Base-by-base conservation (phyloP, 2,329 filamentous ascomycete species). In the Tothia fuscella region DNA sequence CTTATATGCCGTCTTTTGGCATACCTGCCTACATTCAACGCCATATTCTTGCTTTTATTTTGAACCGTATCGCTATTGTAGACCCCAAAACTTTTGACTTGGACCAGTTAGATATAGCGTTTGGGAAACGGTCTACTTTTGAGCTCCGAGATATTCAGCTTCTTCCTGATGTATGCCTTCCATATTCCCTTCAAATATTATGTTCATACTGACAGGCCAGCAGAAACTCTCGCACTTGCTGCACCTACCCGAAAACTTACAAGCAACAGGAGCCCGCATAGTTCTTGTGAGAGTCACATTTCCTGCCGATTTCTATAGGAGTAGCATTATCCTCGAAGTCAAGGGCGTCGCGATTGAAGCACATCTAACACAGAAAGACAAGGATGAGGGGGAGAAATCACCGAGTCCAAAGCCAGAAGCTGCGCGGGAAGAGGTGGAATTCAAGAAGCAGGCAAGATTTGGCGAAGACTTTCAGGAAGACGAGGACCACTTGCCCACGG, bases 71-170 rank as follows among this genome's bases (percentile, higher is more conserved):
- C n/a, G 25, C 26, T n/a, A 71, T 95, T 42, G 75, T 98, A 46
- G 91, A 96, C 55, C 82, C 85, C 44, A 82, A 93, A 56, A 80
- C 82, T 10, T 67, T 95, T 50, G 83, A 95, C 54, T 72, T 91
- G 47, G 86, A 91, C 49, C 85, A 86, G 50, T 65, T 96, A 48
- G 86, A 93, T 51, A 76, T 95, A 50, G 79, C 78, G 34, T 75
- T 85, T 62, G 91, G 91, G 25, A 79, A 80, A 59, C 80, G 80
- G 50, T 91, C 81, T 30, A 80, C 82, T 1, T 72, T 95, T 33
- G 88, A 94, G 60, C 79, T 95, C 51, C 78, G 80, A 51, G 82
- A 96, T 70, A 81, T 95, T 44, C 85, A 82, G 2, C 66, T 95
- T 48, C 82, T 80, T 56, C 64, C 88, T 46, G 74, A 85, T 69